These are phyloP conservation scores for Thoreauomyces humboldtii DNA, from an alignment of 192 early-diverging fungal species.

Conservation along the genomic window DNA sequence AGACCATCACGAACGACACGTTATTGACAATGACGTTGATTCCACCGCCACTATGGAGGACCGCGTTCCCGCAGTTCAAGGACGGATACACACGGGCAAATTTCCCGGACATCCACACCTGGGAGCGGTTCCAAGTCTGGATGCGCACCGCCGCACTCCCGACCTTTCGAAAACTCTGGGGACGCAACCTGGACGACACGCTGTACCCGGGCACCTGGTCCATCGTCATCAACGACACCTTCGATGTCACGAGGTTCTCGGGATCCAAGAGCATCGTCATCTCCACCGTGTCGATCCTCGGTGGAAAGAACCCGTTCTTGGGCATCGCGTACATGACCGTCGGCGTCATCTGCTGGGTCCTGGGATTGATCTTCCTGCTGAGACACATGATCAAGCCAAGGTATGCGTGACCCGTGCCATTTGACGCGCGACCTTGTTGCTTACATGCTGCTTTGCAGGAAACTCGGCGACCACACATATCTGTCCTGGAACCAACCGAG, in stretches of 20 bases:
- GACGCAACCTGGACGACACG: conserved; percentile 26
- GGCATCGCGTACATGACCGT: conserved; percentile 93
- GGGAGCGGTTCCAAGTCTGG: conserved; percentile 97
- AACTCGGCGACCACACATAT: conserved; percentile 95
- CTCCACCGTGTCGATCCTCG: conserved; percentile 90
- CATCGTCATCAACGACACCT: conserved; percentile 45
- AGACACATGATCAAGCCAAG: conserved; percentile 93
- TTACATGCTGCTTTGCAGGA: conserved; percentile 46
- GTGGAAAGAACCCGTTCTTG: conserved; percentile 95
- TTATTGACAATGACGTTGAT: conserved; percentile 51
- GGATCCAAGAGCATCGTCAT: conserved; percentile 96
- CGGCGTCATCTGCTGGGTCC: conserved; percentile 83
- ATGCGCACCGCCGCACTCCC: conserved; percentile 96
- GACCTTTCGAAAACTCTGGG: conserved; percentile 95
- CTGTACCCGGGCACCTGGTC: conserved; percentile 12
- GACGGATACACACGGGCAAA: conserved; percentile 51
- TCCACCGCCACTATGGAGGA: conserved; percentile 88
- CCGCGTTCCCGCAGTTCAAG: conserved; percentile 49
- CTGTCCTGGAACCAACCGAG: conserved; percentile 90
- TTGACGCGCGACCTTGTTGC: not conserved
- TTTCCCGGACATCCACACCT: conserved; percentile 60
- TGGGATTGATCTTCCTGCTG: conserved; percentile 84
- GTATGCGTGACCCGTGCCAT: conserved; percentile 31
- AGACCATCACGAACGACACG: conserved; percentile 23
- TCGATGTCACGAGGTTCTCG: conserved; percentile 79